Conservation (phyloP, 2,329 filamentous ascomycete genomes). For the Aschersonia sp. region DNA sequence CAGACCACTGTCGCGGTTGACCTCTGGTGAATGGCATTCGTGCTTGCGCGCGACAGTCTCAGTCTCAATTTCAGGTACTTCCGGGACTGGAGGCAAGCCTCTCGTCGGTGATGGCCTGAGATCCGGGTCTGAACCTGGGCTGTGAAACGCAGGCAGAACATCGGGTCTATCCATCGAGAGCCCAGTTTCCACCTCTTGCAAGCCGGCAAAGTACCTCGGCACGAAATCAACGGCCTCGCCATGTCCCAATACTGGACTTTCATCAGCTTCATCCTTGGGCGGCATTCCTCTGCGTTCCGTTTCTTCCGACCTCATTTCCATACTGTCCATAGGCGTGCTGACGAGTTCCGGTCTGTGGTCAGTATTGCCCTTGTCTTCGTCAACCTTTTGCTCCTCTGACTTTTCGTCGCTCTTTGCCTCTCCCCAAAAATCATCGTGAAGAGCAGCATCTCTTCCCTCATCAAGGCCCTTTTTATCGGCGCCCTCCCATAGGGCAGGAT, state of each 20-base stretch:
- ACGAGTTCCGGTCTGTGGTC: no score
- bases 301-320: background rate
- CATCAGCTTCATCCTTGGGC: constrained; percentile 11
- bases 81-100: constrained; percentile 35
- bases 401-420: constrained; percentile 4
- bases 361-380: background rate
- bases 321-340: no score
- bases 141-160: constrained; percentile 6
- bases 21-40: constrained; percentile 15
- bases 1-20: constrained; percentile 20
- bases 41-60: constrained; percentile 17
- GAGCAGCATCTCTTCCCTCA: constrained; percentile 7
- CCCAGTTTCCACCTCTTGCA: constrained; percentile 14
- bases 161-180: constrained; percentile 17
- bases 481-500: constrained; percentile 28
- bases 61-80: constrained; percentile 32
- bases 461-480: constrained; percentile 21
- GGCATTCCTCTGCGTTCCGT: constrained; percentile 1
- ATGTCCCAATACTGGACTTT: constrained; percentile 24
- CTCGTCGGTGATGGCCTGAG: constrained; percentile 27
- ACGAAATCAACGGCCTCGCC: constrained; percentile 9
- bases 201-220: constrained; percentile 13
- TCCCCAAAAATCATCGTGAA: constrained; percentile 16
- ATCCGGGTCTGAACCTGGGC: constrained; percentile 16
- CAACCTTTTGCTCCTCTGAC: background rate